phyloP scores from a whole-genome alignment of 2,329 filamentous ascomycete species.

The Amylocarpus encephaloides region DNA sequence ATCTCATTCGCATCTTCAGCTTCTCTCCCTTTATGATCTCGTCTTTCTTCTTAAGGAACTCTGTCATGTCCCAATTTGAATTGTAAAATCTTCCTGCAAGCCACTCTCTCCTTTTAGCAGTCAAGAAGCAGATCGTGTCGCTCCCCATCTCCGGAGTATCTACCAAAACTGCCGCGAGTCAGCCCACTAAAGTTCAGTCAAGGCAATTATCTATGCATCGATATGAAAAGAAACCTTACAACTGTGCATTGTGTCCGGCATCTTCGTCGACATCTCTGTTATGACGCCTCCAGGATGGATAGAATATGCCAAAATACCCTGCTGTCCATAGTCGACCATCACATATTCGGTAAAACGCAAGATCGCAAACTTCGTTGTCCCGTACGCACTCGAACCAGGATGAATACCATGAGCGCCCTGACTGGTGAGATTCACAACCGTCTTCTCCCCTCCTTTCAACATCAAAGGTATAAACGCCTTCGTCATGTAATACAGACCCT shows the following conservation, averaged over 20 bases:
- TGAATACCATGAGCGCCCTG: constrained; percentile 36
- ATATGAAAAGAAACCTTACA: constrained; percentile 11
- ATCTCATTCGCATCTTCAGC: constrained; percentile 30
- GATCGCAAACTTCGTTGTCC: constrained; percentile 43
- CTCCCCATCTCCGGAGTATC: constrained; percentile 37
- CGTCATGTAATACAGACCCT: constrained; percentile 17
- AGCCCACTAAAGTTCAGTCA: background rate
- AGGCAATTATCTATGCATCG: background rate
- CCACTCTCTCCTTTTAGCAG: constrained; percentile 39
- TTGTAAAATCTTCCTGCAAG: constrained; percentile 40
- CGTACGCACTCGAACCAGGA: constrained; percentile 39
- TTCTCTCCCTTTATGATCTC: constrained; percentile 37
- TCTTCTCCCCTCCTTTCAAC: constrained; percentile 32
- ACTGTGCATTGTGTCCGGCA: constrained; percentile 29
- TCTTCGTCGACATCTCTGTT: constrained; percentile 34
- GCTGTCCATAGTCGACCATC: constrained; percentile 38
- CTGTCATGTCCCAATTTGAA: constrained; percentile 42
- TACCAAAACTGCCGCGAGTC: constrained; percentile 19
- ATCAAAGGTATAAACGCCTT: constrained; percentile 18
- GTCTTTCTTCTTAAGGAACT: constrained; percentile 36
- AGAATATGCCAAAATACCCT: constrained; percentile 37
- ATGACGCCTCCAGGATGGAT: constrained; percentile 36
- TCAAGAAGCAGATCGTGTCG: constrained; percentile 40
- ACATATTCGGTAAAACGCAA: constrained; percentile 44
- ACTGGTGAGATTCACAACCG: constrained; percentile 43